Evolutionary conservation across 306 rosid genomes (phyloP), one percentile per base, ranked within the genome.

Genomic region (Cicer bijugum): DNA sequence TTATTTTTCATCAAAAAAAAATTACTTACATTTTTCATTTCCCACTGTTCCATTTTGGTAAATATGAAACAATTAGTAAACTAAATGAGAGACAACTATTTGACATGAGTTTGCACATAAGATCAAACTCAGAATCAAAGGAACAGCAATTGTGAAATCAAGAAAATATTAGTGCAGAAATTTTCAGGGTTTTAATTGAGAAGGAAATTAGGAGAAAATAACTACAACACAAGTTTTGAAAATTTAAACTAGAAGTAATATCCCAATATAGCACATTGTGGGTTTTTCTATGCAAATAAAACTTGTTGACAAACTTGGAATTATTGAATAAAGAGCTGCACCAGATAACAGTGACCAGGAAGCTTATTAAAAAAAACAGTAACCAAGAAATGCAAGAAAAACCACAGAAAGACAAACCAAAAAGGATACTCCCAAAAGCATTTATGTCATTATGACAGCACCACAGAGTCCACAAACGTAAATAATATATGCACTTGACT

Each of bases 401-500:
- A 39, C 17, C 60, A 48, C 59, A 23, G 15, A 23, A 48, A 75
- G 38, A 60, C 55, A 76, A 66, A 38, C 50, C 15, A 57, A 69
- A 75, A 69, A 75, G 50, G 59, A 37, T 58, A 75, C 78, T 64
- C 37, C 61, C 68, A 75, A 69, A 77, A 45, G 77, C 85, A 77
- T 50, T 44, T 19, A 68, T 47, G 35, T 23, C 33, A 78, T 40
- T 38, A 53, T 59, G 66, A 57, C 67, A 78, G n/a, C 47, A 50
- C 74, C 8, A 7, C 50, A 57, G 58, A 65, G 28, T 48, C 50
- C 37, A 53, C n/a, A 74, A 38, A 20, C 19, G 51, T 35, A 63
- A 53, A 58, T 14, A 53, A 58, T 14, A n/a, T 35, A 46, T 38
- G 63, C 43, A 62, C 19, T 37, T 43, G 46, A 72, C 46, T 68